Percentiles rank a stretch among this genome's conserved stretches.
Evolutionary conservation across 805 yeast genomes (phyloP).

Genomic region (Starmerella floris): DNA sequence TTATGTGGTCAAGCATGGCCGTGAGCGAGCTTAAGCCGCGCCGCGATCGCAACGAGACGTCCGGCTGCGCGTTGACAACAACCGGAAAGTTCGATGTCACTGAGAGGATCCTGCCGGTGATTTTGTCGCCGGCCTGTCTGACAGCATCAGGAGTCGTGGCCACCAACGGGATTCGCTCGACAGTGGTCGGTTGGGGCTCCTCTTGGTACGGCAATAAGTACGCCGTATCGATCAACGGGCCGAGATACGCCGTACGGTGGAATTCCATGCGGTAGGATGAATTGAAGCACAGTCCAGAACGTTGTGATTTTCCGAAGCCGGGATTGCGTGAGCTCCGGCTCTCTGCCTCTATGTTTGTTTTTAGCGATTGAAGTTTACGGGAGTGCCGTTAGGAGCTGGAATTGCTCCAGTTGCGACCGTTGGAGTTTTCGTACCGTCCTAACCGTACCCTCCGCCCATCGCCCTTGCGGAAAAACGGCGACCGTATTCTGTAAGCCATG

Average conservation of each 20-base stretch:
- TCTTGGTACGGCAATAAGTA: conserved; percentile 13
- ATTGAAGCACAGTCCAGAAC: no score
- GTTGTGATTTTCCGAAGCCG: neutral
- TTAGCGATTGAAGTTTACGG: neutral
- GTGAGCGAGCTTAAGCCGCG: conserved; percentile 79
- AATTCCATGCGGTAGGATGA: conserved; percentile 16
- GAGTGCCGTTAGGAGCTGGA: neutral
- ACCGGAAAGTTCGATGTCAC: conserved; percentile 59
- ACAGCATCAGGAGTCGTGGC: conserved; percentile 18
- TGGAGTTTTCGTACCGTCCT: neutral
- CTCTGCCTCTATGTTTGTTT: no score
- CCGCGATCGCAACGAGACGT: conserved; percentile 31
- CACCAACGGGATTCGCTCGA: conserved; percentile 7
- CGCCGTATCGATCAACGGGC: conserved; percentile 20
- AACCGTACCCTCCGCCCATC: neutral
- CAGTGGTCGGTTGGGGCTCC: neutral
- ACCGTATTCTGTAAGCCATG: neutral
- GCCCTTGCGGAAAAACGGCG: neutral
- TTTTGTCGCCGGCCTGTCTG: conserved; percentile 19
- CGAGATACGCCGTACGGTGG: conserved; percentile 21
- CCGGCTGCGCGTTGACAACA: conserved; percentile 35
- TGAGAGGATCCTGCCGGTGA: conserved; percentile 55
- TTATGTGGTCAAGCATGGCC: conserved; percentile 50
- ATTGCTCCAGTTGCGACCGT: neutral
- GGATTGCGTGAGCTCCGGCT: neutral